Base-by-base conservation (phyloP, 2,329 filamentous ascomycete species). In the Thermoascus crustaceus region DNA sequence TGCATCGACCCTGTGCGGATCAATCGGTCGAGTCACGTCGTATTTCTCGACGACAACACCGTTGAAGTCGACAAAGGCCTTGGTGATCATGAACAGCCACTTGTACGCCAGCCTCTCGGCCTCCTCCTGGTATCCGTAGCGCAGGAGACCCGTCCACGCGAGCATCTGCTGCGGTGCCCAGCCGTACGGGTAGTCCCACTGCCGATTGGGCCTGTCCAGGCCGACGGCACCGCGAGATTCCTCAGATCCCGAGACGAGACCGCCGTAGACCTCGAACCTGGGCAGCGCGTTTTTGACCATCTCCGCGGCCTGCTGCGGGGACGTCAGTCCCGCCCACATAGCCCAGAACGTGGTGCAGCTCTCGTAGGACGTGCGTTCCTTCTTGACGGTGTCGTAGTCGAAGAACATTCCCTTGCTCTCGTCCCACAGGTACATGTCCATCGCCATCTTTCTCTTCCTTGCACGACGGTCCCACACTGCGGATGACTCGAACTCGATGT, bases 151-250 rank as follows among this genome's bases (percentile, higher is more conserved):
- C 1, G 85, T 88, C 91, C 91, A 98, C 1, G 91, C 89, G 26
- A 98, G 76, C 67, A 98, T 96, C 68, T 98, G 91, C 69, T 98
- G 91, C 20, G 91, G 91, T 37, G 91, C 91, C 91, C 91, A 98
- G 40, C 91, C 91, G 56, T 91, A 96, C 0, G 91, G 91, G 58
- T 87, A 96, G 59, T 98, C 91, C 91, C 91, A 98, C 59, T 98
- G 91, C 49, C 91, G 79, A 60, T 95, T 96, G 5, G 91, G 91
- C 31, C 89, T 76, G 49, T 88, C 77, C 24, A 95, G 63, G 8
- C 83, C 80, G 42, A 94, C 69, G 20, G 72, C 68, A 25, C 91
- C 91, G 29, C 91, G 83, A 36, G 86, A 94, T 60, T 87, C 77
- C 56, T 94, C 80, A 0, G 89, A 94, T 35, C 89, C 89, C 1